A percentile compares a stretch with the other conserved stretches of the same genome.
Conservation (phyloP, 2,329 filamentous ascomycete genomes). For the Cladophialophora psammophila region DNA sequence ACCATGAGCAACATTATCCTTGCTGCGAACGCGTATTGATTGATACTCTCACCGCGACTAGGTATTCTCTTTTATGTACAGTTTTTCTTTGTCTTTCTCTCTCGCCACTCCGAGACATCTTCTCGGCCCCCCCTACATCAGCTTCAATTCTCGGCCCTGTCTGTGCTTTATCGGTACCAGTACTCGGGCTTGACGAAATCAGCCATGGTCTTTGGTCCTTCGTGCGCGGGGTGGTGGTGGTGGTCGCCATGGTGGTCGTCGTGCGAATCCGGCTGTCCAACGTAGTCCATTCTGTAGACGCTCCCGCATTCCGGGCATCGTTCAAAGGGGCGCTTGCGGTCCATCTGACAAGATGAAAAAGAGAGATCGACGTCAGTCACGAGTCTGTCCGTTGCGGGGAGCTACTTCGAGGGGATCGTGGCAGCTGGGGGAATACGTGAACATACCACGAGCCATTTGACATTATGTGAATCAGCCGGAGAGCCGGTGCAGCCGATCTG, state of each 20-base stretch:
- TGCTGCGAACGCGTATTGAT: background rate
- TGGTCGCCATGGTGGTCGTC: constrained; percentile 62
- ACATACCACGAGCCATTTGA: constrained; percentile 87
- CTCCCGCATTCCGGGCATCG: constrained; percentile 96
- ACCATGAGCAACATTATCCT: background rate
- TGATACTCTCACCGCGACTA: constrained; percentile 1
- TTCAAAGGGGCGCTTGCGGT: constrained; percentile 87
- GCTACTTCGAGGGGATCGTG: no score
- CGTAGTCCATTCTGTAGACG: constrained; percentile 97
- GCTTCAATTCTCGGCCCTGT: background rate
- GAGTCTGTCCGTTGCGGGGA: no score
- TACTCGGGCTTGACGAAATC: constrained; percentile 97
- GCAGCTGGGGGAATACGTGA: background rate
- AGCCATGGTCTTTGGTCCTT: constrained; percentile 95
- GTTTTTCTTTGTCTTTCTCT: constrained; percentile 8
- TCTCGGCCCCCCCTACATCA: constrained; percentile 1
- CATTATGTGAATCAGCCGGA: constrained; percentile 89
- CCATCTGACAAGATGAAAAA: constrained; percentile 63
- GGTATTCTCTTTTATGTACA: constrained; percentile 26
- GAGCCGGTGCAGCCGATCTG: constrained; percentile 94
- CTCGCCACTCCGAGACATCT: background rate
- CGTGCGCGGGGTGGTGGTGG: constrained; percentile 63
- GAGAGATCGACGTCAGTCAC: constrained; percentile 17
- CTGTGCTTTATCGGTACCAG: constrained; percentile 67
- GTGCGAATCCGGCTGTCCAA: constrained; percentile 78